These are phyloP conservation scores for Biscutella laevigata DNA, from an alignment of 441 rosid species.

Conservation along the genomic window DNA sequence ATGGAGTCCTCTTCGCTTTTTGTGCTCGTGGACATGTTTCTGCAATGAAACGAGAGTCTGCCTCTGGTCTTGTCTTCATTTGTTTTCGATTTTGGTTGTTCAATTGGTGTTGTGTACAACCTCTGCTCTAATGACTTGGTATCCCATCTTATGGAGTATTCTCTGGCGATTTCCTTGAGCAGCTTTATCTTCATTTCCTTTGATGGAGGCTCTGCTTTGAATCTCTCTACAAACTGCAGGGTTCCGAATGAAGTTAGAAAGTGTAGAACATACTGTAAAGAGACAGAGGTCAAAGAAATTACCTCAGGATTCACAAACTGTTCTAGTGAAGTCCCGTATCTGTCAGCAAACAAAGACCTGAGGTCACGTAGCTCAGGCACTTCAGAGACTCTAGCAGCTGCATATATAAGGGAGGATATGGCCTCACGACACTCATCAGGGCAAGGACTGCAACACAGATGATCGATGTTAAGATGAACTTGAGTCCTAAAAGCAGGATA, in stretches of 20 bases:
- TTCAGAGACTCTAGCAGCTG: conserved; percentile 75
- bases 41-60: conserved; percentile 7
- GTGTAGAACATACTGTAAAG: background rate
- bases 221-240: conserved; percentile 43
- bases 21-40: conserved; percentile 21
- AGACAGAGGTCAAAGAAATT: background rate
- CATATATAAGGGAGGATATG: conserved; percentile 55
- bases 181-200: conserved; percentile 63
- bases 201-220: conserved; percentile 34
- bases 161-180: conserved; percentile 46
- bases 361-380: conserved; percentile 76
- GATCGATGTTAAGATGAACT: background rate
- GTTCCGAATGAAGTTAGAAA: background rate
- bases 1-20: conserved; percentile 33
- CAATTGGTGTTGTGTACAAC: conserved; percentile 33
- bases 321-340: conserved; percentile 48
- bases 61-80: background rate
- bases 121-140: conserved; percentile 48
- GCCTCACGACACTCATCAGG: conserved; percentile 77
- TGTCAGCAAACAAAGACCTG: conserved; percentile 44
- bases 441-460: conserved; percentile 44
- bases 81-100: conserved; percentile 6
- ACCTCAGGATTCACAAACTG: conserved; percentile 51
- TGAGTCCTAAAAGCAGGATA: background rate
- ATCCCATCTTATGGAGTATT: conserved; percentile 54